Percentiles rank a stretch among this genome's conserved stretches.
phyloP scores from a whole-genome alignment of 257 asterid genomes.

The Fraxinus pennsylvanica region DNA sequence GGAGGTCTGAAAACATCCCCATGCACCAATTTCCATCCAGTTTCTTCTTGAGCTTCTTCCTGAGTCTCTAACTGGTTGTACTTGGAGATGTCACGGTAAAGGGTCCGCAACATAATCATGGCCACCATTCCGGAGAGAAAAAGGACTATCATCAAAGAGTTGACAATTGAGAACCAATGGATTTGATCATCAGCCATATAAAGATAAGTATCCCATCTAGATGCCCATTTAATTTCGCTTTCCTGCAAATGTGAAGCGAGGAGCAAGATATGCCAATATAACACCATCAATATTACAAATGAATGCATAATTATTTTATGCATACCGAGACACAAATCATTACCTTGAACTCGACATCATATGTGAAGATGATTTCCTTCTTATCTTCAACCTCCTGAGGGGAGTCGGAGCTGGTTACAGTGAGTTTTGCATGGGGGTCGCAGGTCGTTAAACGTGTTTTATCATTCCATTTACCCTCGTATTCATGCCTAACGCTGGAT shows the following conservation, averaged over 20 bases:
- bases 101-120: constrained; percentile 9
- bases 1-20: constrained; percentile 7
- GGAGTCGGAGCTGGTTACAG: not conserved
- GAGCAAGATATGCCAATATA: not conserved
- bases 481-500: constrained; percentile 1
- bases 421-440: not conserved
- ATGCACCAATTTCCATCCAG: constrained; percentile 6
- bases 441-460: constrained; percentile 7
- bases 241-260: not conserved
- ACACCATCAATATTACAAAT: not conserved
- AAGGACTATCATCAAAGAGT: constrained; percentile 5
- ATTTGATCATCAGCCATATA: not conserved
- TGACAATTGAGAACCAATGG: constrained; percentile 10
- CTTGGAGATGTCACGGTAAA: constrained; percentile 12
- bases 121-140: constrained; percentile 3
- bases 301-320: not conserved
- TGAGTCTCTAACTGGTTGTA: constrained; percentile 3
- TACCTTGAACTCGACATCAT: constrained; percentile 2
- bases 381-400: constrained; percentile 11
- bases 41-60: constrained; percentile 3
- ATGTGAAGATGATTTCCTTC: constrained; percentile 3
- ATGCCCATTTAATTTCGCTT: constrained; percentile 4
- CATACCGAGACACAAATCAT: not conserved
- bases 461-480: not conserved
- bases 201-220: constrained; percentile 10